phyloP scores from a whole-genome alignment of 352 stramenopile species.

The Phytopythium helicoides region DNA sequence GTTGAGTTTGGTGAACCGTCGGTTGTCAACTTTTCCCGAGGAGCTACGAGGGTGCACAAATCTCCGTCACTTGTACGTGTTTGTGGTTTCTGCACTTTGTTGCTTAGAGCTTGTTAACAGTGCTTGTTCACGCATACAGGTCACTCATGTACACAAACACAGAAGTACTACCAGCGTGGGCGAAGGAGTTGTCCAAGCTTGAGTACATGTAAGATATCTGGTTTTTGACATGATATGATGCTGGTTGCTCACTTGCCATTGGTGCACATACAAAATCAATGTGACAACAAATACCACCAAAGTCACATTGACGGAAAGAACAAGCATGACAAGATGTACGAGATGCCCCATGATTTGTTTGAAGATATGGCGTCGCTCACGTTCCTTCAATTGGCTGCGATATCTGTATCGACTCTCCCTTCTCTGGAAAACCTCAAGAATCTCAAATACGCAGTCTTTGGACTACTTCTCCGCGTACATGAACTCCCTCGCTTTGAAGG shows the following conservation, averaged over 20 bases:
- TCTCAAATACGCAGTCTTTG: too few relatives aligned
- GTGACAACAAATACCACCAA: too few relatives aligned
- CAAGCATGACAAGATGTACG: background rate
- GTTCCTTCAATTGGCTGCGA: conserved; percentile 28
- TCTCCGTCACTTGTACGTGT: conserved; percentile 26
- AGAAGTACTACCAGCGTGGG: conserved; percentile 25
- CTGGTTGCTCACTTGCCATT: too few relatives aligned
- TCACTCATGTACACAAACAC: conserved; percentile 44
- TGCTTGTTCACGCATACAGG: conserved; percentile 6
- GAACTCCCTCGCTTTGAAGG: too few relatives aligned
- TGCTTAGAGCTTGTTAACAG: too few relatives aligned
- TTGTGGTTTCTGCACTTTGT: too few relatives aligned
- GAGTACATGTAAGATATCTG: conserved; percentile 42
- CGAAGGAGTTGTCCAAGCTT: conserved; percentile 26
- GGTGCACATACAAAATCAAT: too few relatives aligned
- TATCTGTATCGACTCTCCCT: background rate
- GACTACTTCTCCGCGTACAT: too few relatives aligned
- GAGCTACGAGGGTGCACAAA: conserved; percentile 18
- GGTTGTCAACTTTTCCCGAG: conserved; percentile 19
- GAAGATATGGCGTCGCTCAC: conserved; percentile 28
- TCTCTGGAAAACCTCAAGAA: too few relatives aligned
- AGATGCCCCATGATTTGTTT: conserved; percentile 29
- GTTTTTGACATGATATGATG: too few relatives aligned
- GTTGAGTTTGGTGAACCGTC: conserved; percentile 24
- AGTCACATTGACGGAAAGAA: conserved; percentile 11